These are phyloP conservation scores for Teratosphaeria destructans DNA, from an alignment of 2,329 filamentous ascomycete genomes.

Conservation along the genomic window DNA sequence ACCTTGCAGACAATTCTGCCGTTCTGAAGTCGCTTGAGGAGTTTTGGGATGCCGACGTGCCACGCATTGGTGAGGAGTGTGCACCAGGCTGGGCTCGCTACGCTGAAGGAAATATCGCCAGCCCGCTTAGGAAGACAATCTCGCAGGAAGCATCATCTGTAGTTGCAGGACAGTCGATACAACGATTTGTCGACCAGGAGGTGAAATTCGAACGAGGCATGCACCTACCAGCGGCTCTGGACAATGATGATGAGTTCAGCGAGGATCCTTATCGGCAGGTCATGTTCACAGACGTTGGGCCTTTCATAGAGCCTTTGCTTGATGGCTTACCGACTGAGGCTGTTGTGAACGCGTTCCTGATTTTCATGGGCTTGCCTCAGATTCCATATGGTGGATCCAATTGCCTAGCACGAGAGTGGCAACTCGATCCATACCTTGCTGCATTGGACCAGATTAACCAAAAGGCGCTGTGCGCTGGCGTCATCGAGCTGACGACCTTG, in stretches of 20 bases:
- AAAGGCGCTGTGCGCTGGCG: background rate
- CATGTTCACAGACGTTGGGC: conserved; percentile 64
- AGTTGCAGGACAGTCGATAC: background rate
- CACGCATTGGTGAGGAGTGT: conserved; percentile 63
- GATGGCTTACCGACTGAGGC: conserved; percentile 28
- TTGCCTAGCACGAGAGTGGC: conserved; percentile 1
- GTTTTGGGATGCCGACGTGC: conserved; percentile 80
- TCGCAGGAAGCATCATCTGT: background rate
- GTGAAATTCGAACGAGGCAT: conserved; percentile 23
- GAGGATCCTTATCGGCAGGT: conserved; percentile 70
- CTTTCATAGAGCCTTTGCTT: conserved; percentile 44
- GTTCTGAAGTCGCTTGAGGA: conserved; percentile 43
- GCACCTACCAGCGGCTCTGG: conserved; percentile 48
- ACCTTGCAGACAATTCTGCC: conserved; percentile 1
- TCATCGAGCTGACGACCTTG: conserved; percentile 3
- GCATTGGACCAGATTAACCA: background rate
- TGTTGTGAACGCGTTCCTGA: conserved; percentile 57
- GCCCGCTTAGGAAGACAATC: background rate
- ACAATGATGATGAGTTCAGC: conserved; percentile 53
- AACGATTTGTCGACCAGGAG: conserved; percentile 45
- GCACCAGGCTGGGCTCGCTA: conserved; percentile 62
- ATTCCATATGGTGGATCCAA: conserved; percentile 27
- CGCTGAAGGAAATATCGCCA: background rate
- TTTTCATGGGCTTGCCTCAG: conserved; percentile 41
- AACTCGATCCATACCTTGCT: conserved; percentile 2